Base-by-base conservation (phyloP, 1,139 yeast species). In the Arxiozyma heterogenica region DNA sequence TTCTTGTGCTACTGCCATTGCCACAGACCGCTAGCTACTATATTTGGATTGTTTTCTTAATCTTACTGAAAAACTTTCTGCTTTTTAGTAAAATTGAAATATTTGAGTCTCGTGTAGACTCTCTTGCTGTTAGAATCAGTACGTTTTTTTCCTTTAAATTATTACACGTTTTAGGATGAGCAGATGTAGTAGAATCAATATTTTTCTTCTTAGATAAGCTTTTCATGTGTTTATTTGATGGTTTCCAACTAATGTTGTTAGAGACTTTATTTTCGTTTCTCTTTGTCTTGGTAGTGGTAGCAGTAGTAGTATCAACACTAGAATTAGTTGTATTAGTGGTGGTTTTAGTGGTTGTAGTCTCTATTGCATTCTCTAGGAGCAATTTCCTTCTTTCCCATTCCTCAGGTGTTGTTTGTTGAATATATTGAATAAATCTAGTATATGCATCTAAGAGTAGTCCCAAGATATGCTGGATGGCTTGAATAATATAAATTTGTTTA, bases 391-490 rank as follows among this genome's bases (percentile, higher is more conserved):
- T 41, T 18, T 41, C 38, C 41, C 27, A 20, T 20, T 48, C 44
- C 11, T 48, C 50, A 9, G 60, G 18, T 22, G 20, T 21, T 1
- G 39, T 25, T 38, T 47, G 51, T 38, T 50, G 39, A 12, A 47
- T 25, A 23, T 44, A 34, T 34, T 51, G 41, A 11, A 55, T 18
- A 39, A 57, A 61, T 44, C 57, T 58, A 44, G 63, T 53, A 54
- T 65, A 66, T 4, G 68, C 64, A 48, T 64, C 69, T 47, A 61
- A 57, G 54, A 67, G 55, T 17, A 66, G 56, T 25, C 57, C 56
- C 27, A 64, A 44, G 6, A 67, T 58, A 52, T 65, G 68, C 48
- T 59, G 58, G 41, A 65, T 60, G 6, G 69, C 67, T 30, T 56
- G 55, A 27, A 56, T 57, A 30, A 67, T 59, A 44, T 55, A 53